Percentiles rank a stretch among this genome's conserved stretches.
Evolutionary conservation across 495 filamentous ascomycete species (phyloP).

Genomic region (Neurospora africana): DNA sequence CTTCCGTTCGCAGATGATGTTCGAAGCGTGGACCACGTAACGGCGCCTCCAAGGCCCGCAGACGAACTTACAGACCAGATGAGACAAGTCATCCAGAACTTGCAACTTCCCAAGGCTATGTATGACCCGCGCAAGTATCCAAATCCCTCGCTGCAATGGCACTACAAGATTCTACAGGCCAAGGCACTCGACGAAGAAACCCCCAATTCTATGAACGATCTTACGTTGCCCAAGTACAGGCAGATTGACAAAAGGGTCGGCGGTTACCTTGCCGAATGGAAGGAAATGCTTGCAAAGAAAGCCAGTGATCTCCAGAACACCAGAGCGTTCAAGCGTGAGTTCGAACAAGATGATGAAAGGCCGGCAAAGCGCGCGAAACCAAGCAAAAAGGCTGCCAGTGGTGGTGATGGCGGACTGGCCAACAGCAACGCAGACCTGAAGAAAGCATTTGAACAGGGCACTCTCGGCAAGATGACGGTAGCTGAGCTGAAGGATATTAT

Average conservation of each 20-base stretch:
- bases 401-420: slow-evolving; percentile 9
- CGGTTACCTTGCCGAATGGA: slow-evolving; percentile 66
- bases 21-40: slow-evolving; percentile 45
- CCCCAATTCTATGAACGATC: slow-evolving; percentile 70
- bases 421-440: slow-evolving; percentile 49
- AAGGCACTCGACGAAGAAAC: slow-evolving; percentile 87
- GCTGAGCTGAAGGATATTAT: slow-evolving; percentile 60
- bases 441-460: slow-evolving; percentile 46
- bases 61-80: slow-evolving; percentile 68
- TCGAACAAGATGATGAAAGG: slow-evolving; percentile 27
- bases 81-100: slow-evolving; percentile 68
- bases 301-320: slow-evolving; percentile 23
- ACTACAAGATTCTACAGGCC: slow-evolving; percentile 89
- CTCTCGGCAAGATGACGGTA: slow-evolving; percentile 62
- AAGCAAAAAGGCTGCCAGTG: slow-evolving; percentile 10
- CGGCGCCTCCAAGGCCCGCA: slow-evolving; percentile 45
- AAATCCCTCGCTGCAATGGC: slow-evolving; percentile 94
- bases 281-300: slow-evolving; percentile 48
- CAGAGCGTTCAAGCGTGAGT: slow-evolving; percentile 34
- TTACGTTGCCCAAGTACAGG: slow-evolving; percentile 70
- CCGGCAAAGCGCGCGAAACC: slow-evolving; percentile 31
- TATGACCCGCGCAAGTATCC: slow-evolving; percentile 85
- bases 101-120: slow-evolving; percentile 76
- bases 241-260: slow-evolving; percentile 80
- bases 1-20: slow-evolving; percentile 90